Evolutionary conservation across 1,284 basidiomycete species (phyloP).

Genomic region (Singerocomus rubriflavus): DNA sequence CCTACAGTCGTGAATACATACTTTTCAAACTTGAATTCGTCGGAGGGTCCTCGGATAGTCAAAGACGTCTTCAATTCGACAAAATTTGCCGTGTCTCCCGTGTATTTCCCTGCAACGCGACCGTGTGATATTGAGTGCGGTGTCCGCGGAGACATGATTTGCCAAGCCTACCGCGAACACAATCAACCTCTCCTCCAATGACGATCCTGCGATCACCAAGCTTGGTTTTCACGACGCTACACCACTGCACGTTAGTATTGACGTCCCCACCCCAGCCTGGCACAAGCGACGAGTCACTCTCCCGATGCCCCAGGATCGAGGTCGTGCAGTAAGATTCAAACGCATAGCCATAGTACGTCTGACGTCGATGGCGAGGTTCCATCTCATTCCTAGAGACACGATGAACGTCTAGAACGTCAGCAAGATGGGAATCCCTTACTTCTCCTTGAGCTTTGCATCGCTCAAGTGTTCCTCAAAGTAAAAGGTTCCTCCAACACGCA

Average conservation of each 20-base stretch:
- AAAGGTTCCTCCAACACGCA: conserved; percentile 72
- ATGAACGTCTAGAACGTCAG: conserved; percentile 8
- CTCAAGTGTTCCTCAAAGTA: conserved; percentile 83
- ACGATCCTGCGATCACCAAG: conserved; percentile 79
- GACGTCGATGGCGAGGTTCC: conserved; percentile 53
- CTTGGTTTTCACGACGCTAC: conserved; percentile 88
- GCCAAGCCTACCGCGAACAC: conserved; percentile 64
- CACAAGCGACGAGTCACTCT: conserved; percentile 18
- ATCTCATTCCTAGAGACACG: conserved; percentile 52
- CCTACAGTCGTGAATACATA: conserved; percentile 28
- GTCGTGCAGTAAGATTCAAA: conserved; percentile 88
- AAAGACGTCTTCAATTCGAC: conserved; percentile 95
- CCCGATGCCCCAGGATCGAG: conserved; percentile 27
- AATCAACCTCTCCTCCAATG: conserved; percentile 95
- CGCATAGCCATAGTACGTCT: conserved; percentile 77
- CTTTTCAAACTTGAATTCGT: conserved; percentile 83
- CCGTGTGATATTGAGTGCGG: neutral
- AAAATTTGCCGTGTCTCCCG: conserved; percentile 59
- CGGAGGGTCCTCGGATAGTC: conserved; percentile 64
- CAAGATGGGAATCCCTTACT: conserved; percentile 42
- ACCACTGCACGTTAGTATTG: conserved; percentile 96
- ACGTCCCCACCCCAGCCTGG: conserved; percentile 83
- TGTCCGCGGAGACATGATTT: neutral
- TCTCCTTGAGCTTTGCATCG: conserved; percentile 54
- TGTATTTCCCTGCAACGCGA: conserved; percentile 47